Evolutionary conservation across 371 early-diverging fungal species (phyloP).

Genomic region (Mucor ambiguus): DNA sequence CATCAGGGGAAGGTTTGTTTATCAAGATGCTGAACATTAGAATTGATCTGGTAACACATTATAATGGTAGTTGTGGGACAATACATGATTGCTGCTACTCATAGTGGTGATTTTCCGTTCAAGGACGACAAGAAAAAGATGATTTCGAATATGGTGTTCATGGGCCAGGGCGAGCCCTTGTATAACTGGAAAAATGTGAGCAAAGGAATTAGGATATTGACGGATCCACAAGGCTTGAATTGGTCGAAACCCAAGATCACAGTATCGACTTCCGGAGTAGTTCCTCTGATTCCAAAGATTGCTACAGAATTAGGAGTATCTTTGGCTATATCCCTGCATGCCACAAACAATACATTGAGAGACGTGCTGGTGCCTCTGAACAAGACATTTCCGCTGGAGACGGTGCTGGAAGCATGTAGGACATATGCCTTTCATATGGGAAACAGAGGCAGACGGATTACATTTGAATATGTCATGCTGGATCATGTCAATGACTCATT

Average conservation of each 20-base stretch:
- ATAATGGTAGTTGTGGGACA: conserved; percentile 76
- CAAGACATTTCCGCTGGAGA: conserved; percentile 74
- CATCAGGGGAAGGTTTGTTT: conserved; percentile 61
- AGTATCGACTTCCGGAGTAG: conserved; percentile 90
- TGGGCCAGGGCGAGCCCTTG: conserved; percentile 93
- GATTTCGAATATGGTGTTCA: conserved; percentile 86
- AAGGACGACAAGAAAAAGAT: conserved; percentile 43
- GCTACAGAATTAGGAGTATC: conserved; percentile 79
- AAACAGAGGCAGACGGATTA: conserved; percentile 59
- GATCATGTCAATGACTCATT: conserved; percentile 78
- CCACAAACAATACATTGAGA: conserved; percentile 79
- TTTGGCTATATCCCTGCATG: conserved; percentile 89
- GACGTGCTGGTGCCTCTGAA: conserved; percentile 86
- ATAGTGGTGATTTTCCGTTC: conserved; percentile 57
- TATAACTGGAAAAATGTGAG: conserved; percentile 83
- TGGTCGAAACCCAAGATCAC: conserved; percentile 80
- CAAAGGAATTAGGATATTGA: conserved; percentile 72
- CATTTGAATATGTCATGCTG: conserved; percentile 90
- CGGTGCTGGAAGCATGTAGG: conserved; percentile 72
- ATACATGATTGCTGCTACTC: conserved; percentile 73
- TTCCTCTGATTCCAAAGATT: conserved; percentile 76
- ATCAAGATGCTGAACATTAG: not conserved
- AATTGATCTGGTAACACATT: not conserved
- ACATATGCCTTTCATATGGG: conserved; percentile 60
- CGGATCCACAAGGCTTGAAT: conserved; percentile 69